Evolutionary conservation across 2,329 filamentous ascomycete species (phyloP), one percentile per base, ranked within the genome.

Genomic region (Mycosphaerelloides madeirae): DNA sequence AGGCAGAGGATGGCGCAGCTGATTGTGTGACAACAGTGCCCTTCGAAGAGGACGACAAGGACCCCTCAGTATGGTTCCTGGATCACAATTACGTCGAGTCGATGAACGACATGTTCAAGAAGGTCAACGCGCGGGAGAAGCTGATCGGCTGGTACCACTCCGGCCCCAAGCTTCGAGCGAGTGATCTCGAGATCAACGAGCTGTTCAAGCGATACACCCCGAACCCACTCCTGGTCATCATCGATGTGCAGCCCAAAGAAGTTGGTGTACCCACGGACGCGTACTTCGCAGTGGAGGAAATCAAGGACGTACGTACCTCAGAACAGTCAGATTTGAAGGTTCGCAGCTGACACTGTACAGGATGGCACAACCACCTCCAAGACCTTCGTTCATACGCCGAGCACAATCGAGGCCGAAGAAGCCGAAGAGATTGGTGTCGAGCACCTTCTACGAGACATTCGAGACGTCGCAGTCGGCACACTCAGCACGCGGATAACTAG

Each of bases 51-150:
- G 93, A 98, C 68, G 93, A 96, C 63, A 95, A 95, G 72, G 90
- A 98, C 66, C 91, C 91, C 3, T 94, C 91, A 29, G 93, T 98
- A 65, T 98, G 93, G 93, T 98, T 97, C 68, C 74, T 98, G 55
- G 93, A 98, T 68, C 93, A 98, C 78, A 97, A 97, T 79, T 98
- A 96, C 64, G 87, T 98, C 69, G 93, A 98, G 72, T 87, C 85
- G 59, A 98, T 98, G 93, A 95, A 93, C 73, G 93, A 97, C 70
- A 98, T 98, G 93, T 98, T 98, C 80, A 98, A 98, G 78, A 97
- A 97, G 75, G 90, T 98, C 77, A 98, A 98, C 74, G 93, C 93
- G 50, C 79, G 87, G 54, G 93, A 98, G 75, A 97, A 97, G 81
- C 79, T 98, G 68, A 94, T 98, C 78, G 93, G 93, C 64, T 98